phyloP scores from a whole-genome alignment of 1,284 basidiomycete species.

The Fomitiporia mediterranea region DNA sequence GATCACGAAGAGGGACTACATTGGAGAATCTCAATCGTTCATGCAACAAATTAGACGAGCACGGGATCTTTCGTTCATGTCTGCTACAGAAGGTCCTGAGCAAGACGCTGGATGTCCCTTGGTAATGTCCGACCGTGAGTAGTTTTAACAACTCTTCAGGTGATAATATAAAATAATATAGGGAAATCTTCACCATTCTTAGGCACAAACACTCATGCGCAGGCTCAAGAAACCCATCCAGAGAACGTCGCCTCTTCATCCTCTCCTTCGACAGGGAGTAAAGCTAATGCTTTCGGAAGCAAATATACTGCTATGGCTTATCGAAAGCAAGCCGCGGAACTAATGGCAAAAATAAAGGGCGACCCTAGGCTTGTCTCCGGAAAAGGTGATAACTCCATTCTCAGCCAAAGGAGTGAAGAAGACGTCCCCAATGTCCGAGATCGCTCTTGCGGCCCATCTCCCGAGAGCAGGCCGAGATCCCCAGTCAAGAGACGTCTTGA shows the following conservation, averaged over 20 bases:
- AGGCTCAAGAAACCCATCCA: neutral
- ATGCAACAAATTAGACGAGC: slow-evolving; percentile 75
- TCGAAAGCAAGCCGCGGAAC: slow-evolving; percentile 65
- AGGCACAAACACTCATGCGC: slow-evolving; percentile 1
- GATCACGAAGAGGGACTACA: slow-evolving; percentile 55
- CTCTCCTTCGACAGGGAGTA: slow-evolving; percentile 21
- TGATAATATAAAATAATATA: no score
- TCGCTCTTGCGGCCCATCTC: slow-evolving; percentile 16
- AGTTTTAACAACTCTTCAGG: neutral
- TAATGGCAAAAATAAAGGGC: slow-evolving; percentile 81
- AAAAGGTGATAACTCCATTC: slow-evolving; percentile 51
- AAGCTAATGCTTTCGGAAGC: slow-evolving; percentile 25
- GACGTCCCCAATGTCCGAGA: neutral
- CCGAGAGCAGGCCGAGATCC: slow-evolving; percentile 11
- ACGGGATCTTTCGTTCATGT: slow-evolving; percentile 68
- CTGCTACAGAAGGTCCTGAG: slow-evolving; percentile 35
- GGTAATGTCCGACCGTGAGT: slow-evolving; percentile 2
- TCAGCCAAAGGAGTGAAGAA: slow-evolving; percentile 29
- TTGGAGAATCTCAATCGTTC: slow-evolving; percentile 64
- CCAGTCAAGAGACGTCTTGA: slow-evolving; percentile 3
- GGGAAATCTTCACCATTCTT: neutral
- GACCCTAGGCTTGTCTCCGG: slow-evolving; percentile 70
- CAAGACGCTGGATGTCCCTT: neutral
- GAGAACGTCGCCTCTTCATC: slow-evolving; percentile 21
- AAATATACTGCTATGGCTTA: slow-evolving; percentile 59